Conservation (phyloP, 2,329 filamentous ascomycete species). For the Didymella lethalis region DNA sequence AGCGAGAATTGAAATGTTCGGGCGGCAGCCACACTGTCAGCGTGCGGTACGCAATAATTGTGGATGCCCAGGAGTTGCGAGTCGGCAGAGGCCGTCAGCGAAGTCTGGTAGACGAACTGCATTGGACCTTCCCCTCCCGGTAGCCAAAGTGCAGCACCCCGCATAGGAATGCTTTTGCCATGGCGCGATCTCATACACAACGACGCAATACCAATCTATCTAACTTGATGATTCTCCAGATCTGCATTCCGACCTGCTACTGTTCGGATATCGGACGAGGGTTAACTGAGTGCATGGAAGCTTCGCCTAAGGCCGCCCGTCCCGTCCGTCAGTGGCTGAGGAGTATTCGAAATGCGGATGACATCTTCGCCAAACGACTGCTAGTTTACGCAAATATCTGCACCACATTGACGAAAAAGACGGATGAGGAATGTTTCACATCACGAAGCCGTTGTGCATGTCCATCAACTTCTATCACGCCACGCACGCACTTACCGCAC, state of each 20-base stretch:
- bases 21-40: constrained; percentile 17
- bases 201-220: constrained; percentile 18
- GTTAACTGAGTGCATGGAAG: constrained; percentile 13
- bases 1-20: constrained; percentile 22
- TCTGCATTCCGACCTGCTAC: constrained; percentile 20
- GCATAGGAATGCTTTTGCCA: constrained; percentile 22
- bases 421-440: constrained; percentile 19
- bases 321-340: constrained; percentile 18
- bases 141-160: constrained; percentile 14
- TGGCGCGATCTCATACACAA: constrained; percentile 19
- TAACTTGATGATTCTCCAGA: constrained; percentile 18
- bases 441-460: constrained; percentile 19
- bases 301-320: constrained; percentile 21
- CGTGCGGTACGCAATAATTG: constrained; percentile 15
- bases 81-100: constrained; percentile 13
- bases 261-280: constrained; percentile 18
- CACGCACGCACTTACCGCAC: constrained; percentile 14
- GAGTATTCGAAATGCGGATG: constrained; percentile 6
- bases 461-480: constrained; percentile 18
- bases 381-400: constrained; percentile 1
- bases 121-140: constrained; percentile 18
- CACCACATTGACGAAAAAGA: constrained; percentile 3
- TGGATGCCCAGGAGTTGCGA: constrained; percentile 15
- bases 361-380: constrained; percentile 9
- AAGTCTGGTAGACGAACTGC: constrained; percentile 14